Conservation (phyloP, 2,329 filamentous ascomycete species). For the Diaporthe vaccinii region DNA sequence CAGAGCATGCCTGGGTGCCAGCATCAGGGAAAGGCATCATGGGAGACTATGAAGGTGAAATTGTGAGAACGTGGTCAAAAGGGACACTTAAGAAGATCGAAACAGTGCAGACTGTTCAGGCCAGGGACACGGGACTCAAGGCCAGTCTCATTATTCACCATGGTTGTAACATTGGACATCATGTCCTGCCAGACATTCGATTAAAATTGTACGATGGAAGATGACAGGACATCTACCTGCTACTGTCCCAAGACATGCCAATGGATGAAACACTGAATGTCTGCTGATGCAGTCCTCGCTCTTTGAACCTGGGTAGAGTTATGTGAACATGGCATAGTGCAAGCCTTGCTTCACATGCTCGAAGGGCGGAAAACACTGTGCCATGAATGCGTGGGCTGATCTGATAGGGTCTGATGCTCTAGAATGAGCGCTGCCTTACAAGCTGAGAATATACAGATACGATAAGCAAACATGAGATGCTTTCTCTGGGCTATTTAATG, state of each 20-base stretch:
- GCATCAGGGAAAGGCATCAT: not conserved
- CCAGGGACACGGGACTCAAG: not conserved
- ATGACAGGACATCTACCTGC: not conserved
- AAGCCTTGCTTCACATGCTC: not conserved
- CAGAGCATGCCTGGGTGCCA: not conserved
- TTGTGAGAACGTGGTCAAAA: not conserved
- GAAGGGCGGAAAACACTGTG: not conserved
- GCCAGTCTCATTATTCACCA: not conserved
- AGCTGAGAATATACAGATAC: not conserved
- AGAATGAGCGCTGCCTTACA: not conserved
- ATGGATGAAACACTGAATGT: not conserved
- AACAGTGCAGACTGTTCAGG: not conserved
- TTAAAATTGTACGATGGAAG: not conserved
- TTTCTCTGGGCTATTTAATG: not conserved
- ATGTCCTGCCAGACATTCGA: not conserved
- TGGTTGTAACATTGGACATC: not conserved
- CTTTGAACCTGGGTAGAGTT: not conserved
- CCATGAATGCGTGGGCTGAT: not conserved
- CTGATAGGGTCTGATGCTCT: not conserved
- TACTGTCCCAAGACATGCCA: not conserved
- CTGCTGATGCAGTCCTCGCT: not conserved
- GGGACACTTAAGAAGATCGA: not conserved
- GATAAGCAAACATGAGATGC: accelerated
- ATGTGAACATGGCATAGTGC: not conserved
- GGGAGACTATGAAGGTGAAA: not conserved